These are phyloP conservation scores for Candida khao-thaluensis DNA, from an alignment of 805 yeast species.

Conservation along the genomic window DNA sequence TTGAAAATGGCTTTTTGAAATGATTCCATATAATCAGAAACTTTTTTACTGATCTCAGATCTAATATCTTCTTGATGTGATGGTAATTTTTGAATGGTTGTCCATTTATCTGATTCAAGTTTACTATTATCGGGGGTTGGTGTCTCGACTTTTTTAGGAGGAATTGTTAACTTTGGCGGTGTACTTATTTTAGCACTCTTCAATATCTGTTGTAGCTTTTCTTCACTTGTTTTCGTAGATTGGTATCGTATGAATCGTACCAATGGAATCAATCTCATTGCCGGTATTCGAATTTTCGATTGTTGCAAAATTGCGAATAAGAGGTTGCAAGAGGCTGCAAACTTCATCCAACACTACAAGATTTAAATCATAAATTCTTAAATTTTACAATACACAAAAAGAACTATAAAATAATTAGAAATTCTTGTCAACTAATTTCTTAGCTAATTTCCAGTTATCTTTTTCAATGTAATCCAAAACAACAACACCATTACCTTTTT, in stretches of 20 bases:
- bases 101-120: too few species aligned
- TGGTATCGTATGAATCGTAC: constrained; percentile 4
- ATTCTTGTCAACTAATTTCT: constrained; percentile 52
- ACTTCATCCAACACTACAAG: too few species aligned
- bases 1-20: constrained; percentile 56
- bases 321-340: too few species aligned
- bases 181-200: constrained; percentile 1
- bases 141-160: too few species aligned
- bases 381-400: not conserved
- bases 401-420: constrained; percentile 19
- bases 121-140: too few species aligned
- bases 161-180: too few species aligned
- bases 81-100: constrained; percentile 28
- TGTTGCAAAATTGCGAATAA: too few species aligned
- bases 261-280: constrained; percentile 1
- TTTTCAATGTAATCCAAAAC: constrained; percentile 67
- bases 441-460: constrained; percentile 58
- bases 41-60: constrained; percentile 34
- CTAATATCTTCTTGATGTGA: constrained; percentile 45
- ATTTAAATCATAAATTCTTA: too few species aligned
- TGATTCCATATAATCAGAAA: constrained; percentile 52
- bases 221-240: constrained; percentile 4
- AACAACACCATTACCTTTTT: constrained; percentile 60
- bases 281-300: constrained; percentile 1
- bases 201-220: constrained; percentile 3